Percentiles rank a stretch among this genome's conserved stretches.
phyloP scores from a whole-genome alignment of 768 basidiomycete species.

The Pulveroboletus frians region DNA sequence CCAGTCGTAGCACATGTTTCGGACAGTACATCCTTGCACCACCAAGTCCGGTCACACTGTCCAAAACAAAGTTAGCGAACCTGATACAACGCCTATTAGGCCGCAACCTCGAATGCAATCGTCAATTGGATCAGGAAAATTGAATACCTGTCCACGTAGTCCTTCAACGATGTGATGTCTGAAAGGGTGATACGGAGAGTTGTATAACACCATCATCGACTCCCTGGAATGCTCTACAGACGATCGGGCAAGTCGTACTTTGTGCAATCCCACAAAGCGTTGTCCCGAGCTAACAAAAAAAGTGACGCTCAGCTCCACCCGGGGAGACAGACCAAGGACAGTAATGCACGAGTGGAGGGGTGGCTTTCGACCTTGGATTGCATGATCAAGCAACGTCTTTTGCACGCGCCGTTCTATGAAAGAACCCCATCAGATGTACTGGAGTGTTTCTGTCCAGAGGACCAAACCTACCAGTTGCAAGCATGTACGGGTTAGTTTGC shows the following conservation, averaged over 20 bases:
- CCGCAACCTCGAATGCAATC: slow-evolving; percentile 64
- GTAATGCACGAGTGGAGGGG: slow-evolving; percentile 58
- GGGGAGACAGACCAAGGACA: slow-evolving; percentile 50
- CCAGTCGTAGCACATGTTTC: not conserved
- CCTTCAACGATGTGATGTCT: slow-evolving; percentile 77
- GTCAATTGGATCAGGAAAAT: not conserved
- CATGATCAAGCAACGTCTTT: not conserved
- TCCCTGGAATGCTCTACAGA: slow-evolving; percentile 75
- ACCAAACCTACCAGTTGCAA: slow-evolving; percentile 59
- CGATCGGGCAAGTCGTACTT: slow-evolving; percentile 69
- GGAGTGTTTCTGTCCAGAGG: slow-evolving; percentile 79
- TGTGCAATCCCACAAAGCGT: slow-evolving; percentile 80
- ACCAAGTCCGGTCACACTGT: slow-evolving; percentile 71
- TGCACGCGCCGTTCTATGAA: not conserved
- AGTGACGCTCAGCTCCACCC: not conserved
- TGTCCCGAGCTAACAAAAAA: slow-evolving; percentile 54
- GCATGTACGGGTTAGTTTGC: slow-evolving; percentile 58
- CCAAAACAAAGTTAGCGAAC: not conserved
- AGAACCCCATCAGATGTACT: slow-evolving; percentile 39
- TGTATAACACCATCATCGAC: slow-evolving; percentile 77
- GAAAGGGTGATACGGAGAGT: slow-evolving; percentile 73
- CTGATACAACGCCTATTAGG: slow-evolving; percentile 52
- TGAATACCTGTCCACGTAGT: slow-evolving; percentile 35
- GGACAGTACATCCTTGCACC: slow-evolving; percentile 48
- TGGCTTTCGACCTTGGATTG: slow-evolving; percentile 52